phyloP scores from a whole-genome alignment of 148 eudicot species.

The Suaeda aralocaspica region DNA sequence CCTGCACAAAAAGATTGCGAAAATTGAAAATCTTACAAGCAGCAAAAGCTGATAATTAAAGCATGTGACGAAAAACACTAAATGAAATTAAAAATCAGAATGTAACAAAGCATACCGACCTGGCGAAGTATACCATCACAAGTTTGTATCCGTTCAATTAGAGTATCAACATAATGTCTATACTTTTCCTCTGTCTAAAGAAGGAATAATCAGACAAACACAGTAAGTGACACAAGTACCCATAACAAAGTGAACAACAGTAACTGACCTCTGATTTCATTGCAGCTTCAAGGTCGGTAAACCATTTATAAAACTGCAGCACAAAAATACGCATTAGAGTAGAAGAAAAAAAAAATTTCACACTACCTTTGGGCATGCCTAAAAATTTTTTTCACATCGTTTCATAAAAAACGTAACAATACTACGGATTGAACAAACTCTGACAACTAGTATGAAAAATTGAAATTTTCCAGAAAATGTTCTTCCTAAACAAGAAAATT shows the following conservation, averaged over 20 bases:
- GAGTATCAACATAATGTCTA: conserved; percentile 79
- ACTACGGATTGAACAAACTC: not conserved
- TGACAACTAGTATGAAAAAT: not conserved
- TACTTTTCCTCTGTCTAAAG: conserved; percentile 96
- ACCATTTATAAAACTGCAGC: conserved; percentile 96
- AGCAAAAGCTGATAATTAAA: not conserved
- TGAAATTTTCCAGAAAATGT: no score
- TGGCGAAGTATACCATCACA: conserved; percentile 86
- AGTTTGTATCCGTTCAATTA: conserved; percentile 79
- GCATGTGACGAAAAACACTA: not conserved
- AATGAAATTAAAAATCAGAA: not conserved
- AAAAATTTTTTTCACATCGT: not conserved
- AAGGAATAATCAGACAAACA: conserved; percentile 27
- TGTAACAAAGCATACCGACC: conserved; percentile 32
- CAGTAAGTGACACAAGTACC: conserved; percentile 4
- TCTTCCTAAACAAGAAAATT: not conserved
- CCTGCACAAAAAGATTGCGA: conserved; percentile 45
- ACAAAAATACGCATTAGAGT: conserved; percentile 9
- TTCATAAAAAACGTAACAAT: not conserved
- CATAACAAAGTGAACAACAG: conserved; percentile 16
- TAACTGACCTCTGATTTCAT: conserved; percentile 94
- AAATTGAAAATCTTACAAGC: conserved; percentile 14
- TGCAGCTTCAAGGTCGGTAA: conserved; percentile 90
- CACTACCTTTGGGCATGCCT: not conserved
- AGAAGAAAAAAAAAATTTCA: not conserved